Base-by-base conservation (phyloP, 495 filamentous ascomycete genomes). In the Annulohypoxylon stygium region DNA sequence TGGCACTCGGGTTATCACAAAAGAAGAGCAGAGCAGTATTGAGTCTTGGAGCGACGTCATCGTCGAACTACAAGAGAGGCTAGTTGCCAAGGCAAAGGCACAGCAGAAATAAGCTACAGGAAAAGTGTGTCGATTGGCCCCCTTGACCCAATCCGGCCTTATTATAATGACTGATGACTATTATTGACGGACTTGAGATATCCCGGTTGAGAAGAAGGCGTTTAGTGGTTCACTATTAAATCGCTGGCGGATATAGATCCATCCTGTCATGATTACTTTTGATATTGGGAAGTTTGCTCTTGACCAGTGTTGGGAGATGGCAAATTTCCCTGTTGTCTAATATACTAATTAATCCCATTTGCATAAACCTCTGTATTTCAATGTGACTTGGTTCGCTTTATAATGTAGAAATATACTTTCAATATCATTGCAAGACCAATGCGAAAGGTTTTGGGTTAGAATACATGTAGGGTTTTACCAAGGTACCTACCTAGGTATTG, bases 31-130 rank as follows among this genome's bases (percentile, higher is more conserved):
- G 4, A 76, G 69, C 26, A 78, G 79, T 50, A 73, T 68, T 4
- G 77, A 82, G 67, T 57, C 66, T 16, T 93, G 91, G 91, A 84
- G 81, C 45, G 81, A 83, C 65, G 86, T 83, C 2, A 82, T 92
- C 1, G 70, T 82, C 64, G 89, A 90, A 74, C 76, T 92, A 65
- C 81, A 85, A 51, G 82, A 81, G 69, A 86, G 81, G 76, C 76
- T 93, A 63, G 73, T 87, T 74, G 86, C 84, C 0, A 85, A 82
- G 66, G 89, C 89, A 4, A 54, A 54, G 12, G 50, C 23, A 11
- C 23, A 30, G 26, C 76, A 79, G 61, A 91, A 88, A 79, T 79
- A 54, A 65, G 36, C 18, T 3, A 25, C 14, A 7, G 9, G 10
- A 34, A 36, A 23, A 55, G 33, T 30, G 20, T 43, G 25, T 48